Evolutionary conservation across 148 eudicot genomes (phyloP), one percentile per base, ranked within the genome.

Genomic region (Fallopia convolvulus): DNA sequence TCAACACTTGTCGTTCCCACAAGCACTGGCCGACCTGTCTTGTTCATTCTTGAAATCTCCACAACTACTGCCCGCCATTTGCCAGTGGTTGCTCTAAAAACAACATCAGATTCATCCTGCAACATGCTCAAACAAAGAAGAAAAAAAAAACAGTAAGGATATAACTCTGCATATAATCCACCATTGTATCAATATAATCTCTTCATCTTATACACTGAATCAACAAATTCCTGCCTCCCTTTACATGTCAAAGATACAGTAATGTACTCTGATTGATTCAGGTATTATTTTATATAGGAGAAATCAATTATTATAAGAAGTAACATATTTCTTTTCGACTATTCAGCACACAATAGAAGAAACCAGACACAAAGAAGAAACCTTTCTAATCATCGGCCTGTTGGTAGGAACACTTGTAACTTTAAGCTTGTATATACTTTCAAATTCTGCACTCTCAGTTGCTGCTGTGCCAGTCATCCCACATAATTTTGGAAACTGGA

Each of bases 391-490:
- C 99, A 96, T 96, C 81, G 99, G 89, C 82, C 88, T 96, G 87
- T 96, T 96, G 81, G 99, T 96, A 44, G 99, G 99, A 78, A 96
- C 97, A 70, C 85, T 93, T 48, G 99, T 93, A 78, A 93, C 98
- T 87, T 93, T 91, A 76, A 96, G 96, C 84, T 93, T 96, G 93
- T 93, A 96, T 81, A 96, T 96, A 82, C 99, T 96, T 85, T 91
- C 98, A 87, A 96, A 96, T 83, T 96, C 99, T 79, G 98, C 86
- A 77, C 91, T 90, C 84, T 96, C 99, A 52, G 99, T 96, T 61
- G 98, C 94, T 47, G 99, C 99, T 55, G 99, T 96, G 70, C 99
- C 99, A 77, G 99, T 96, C 99, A 96, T 96, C 84, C 99, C 99
- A 84, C 99, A 96, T 49, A 96, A 94, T 88, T 91, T 96, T 32